A percentile compares a stretch with the other conserved stretches of the same genome.
Conservation (phyloP, 2,329 filamentous ascomycete species). For the Nothopassalora personata region DNA sequence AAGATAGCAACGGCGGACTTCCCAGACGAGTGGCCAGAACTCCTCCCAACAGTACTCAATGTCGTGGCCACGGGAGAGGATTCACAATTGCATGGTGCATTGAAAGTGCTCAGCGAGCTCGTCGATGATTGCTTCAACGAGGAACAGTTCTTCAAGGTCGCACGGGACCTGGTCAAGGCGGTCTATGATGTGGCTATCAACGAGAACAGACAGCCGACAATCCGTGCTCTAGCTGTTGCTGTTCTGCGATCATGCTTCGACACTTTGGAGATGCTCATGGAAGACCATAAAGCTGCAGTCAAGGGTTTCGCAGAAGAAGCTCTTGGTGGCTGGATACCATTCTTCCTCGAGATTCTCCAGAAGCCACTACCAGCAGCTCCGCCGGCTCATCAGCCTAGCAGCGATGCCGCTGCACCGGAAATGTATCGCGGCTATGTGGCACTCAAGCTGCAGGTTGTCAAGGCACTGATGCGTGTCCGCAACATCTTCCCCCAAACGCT, state of each 20-base stretch:
- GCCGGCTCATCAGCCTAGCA: conserved; percentile 56
- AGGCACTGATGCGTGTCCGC: conserved; percentile 80
- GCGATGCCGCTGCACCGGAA: conserved; percentile 52
- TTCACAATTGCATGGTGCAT: conserved; percentile 76
- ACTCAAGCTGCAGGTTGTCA: conserved; percentile 89
- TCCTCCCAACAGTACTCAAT: conserved; percentile 73
- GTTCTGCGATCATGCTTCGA: conserved; percentile 92
- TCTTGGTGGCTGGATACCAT: conserved; percentile 74
- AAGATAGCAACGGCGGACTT: conserved; percentile 94
- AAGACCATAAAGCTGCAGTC: conserved; percentile 80
- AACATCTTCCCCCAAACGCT: conserved; percentile 76
- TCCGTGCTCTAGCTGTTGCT: conserved; percentile 80
- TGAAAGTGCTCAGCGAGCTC: conserved; percentile 81
- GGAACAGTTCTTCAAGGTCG: conserved; percentile 89
- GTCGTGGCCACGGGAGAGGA: conserved; percentile 73
- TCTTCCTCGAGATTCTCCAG: conserved; percentile 77
- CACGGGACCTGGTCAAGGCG: conserved; percentile 74
- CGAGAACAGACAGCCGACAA: conserved; percentile 61
- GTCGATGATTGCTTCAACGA: conserved; percentile 92
- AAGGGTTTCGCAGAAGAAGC: conserved; percentile 85
- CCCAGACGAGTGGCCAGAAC: conserved; percentile 87
- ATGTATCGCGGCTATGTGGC: conserved; percentile 76
- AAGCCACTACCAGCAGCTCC: conserved; percentile 61
- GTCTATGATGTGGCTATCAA: conserved; percentile 78
- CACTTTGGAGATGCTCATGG: conserved; percentile 92